phyloP scores from a whole-genome alignment of 108 stramenopile genomes.

The Pseudonitzschia pungens region DNA sequence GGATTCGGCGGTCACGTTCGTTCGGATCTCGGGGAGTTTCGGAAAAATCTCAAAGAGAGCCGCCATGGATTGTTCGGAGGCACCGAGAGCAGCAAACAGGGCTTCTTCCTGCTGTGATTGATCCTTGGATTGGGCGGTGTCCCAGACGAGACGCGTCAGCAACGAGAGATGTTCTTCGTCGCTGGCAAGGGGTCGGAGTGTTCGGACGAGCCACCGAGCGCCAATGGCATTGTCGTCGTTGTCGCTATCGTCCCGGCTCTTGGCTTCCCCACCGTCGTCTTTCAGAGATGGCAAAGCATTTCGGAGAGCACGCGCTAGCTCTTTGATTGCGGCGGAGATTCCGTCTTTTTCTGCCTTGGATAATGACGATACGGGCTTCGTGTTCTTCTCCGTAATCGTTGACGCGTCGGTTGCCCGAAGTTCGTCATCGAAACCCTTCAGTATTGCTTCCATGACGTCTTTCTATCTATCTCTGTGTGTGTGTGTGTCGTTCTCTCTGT shows the following conservation, averaged over 20 bases:
- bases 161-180: slow-evolving; percentile 31
- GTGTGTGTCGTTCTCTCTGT: neutral
- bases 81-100: slow-evolving; percentile 61
- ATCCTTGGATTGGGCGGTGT: slow-evolving; percentile 33
- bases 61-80: slow-evolving; percentile 53
- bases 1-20: slow-evolving; percentile 11
- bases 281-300: slow-evolving; percentile 12
- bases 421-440: slow-evolving; percentile 19
- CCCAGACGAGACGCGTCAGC: slow-evolving; percentile 37
- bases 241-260: neutral
- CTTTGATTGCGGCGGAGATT: neutral
- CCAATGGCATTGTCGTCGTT: neutral
- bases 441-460: slow-evolving; percentile 23
- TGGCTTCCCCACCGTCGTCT: slow-evolving; percentile 2
- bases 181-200: slow-evolving; percentile 27
- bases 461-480: neutral
- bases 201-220: slow-evolving; percentile 27
- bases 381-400: neutral
- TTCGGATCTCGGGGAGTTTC: slow-evolving; percentile 34
- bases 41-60: slow-evolving; percentile 51
- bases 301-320: slow-evolving; percentile 15
- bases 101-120: slow-evolving; percentile 48
- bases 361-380: neutral
- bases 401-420: neutral
- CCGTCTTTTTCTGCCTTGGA: neutral